Percentiles rank a stretch among this genome's conserved stretches.
Conservation (phyloP, 179 eudicot species). For the Kewa caespitosa region DNA sequence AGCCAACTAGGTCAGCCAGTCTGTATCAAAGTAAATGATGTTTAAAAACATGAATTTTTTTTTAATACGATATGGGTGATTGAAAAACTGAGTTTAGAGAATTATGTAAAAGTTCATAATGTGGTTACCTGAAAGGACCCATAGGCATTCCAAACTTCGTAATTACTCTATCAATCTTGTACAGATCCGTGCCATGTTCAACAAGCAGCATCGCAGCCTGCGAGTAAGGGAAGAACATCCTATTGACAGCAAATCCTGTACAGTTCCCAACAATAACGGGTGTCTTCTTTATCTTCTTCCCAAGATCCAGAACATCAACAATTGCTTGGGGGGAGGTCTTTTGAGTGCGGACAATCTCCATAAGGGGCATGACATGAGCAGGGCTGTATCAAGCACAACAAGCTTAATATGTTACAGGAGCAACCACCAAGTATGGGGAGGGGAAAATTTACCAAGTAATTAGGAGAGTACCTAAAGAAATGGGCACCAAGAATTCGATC, state of each 20-base stretch:
- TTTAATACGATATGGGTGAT: background rate
- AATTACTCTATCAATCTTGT: slow-evolving; percentile 70
- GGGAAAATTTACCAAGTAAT: background rate
- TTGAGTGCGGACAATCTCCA: slow-evolving; percentile 89
- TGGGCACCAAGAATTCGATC: slow-evolving; percentile 91
- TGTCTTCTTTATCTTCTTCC: slow-evolving; percentile 88
- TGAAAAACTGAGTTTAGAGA: background rate
- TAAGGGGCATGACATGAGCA: slow-evolving; percentile 93
- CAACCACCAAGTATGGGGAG: background rate
- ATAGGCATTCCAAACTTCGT: slow-evolving; percentile 97
- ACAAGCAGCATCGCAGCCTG: slow-evolving; percentile 84
- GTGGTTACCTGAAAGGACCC: slow-evolving; percentile 87
- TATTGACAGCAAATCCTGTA: slow-evolving; percentile 95
- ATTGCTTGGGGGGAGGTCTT: slow-evolving; percentile 89
- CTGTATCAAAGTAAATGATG: slow-evolving; percentile 33
- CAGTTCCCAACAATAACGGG: slow-evolving; percentile 94
- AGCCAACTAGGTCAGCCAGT: slow-evolving; percentile 84
- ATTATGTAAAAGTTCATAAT: background rate
- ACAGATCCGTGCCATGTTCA: slow-evolving; percentile 76
- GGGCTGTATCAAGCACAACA: slow-evolving; percentile 55
- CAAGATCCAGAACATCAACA: slow-evolving; percentile 80
- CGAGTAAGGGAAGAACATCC: slow-evolving; percentile 93
- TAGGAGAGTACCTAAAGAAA: slow-evolving; percentile 70
- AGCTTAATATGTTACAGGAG: background rate
- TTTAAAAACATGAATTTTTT: background rate